Evolutionary conservation across 176 grass and related monocot species (phyloP), one percentile per base, ranked within the genome.

Genomic region (Canna indica): DNA sequence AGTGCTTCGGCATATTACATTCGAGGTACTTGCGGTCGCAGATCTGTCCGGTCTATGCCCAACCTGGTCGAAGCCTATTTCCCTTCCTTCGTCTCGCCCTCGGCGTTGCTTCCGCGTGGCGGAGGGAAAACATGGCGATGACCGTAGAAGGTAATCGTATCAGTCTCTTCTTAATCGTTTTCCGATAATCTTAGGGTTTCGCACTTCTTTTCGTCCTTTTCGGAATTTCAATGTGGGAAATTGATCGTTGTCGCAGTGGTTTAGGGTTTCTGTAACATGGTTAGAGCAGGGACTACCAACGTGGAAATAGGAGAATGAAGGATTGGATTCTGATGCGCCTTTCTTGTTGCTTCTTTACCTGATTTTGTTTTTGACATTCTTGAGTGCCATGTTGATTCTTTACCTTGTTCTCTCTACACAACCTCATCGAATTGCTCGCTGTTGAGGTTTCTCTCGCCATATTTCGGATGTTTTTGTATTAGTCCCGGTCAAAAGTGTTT

Each of bases 81-180:
- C 7, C 31, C 38, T 66, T 32, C 24, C 14, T 63, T 63, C 59
- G 59, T 24, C 34, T 24, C 1, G 20, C n/a, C 35, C 10, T 38
- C 20, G 27, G 20, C 35, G 20, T 36, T 66, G 29, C 59, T 62
- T 62, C 59, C 65, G 36, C 65, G 65, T 24, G 36, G 18, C 10
- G 45, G 41, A 32, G 60, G 39, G 12, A 20, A n/a, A 28, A 69
- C 58, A 91, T 87, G 88, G 88, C 88, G 79, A 91, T 91, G 88
- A 87, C 82, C 69, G 79, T 91, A 22, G 76, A 85, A 85, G 85
- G 88, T 91, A 69, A 71, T 52, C 25, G 38, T n/a, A 12, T 70
- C 30, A 0, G 1, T 52, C 28, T 48, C 42, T 70, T 2, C 5
- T 47, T 50, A 17, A 0, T 48, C 16, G 0, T 25, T 48, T 14